A percentile compares a stretch with the other conserved stretches of the same genome.
phyloP scores from a whole-genome alignment of 2,329 filamentous ascomycete genomes.

The Gnomoniopsis sp. region DNA sequence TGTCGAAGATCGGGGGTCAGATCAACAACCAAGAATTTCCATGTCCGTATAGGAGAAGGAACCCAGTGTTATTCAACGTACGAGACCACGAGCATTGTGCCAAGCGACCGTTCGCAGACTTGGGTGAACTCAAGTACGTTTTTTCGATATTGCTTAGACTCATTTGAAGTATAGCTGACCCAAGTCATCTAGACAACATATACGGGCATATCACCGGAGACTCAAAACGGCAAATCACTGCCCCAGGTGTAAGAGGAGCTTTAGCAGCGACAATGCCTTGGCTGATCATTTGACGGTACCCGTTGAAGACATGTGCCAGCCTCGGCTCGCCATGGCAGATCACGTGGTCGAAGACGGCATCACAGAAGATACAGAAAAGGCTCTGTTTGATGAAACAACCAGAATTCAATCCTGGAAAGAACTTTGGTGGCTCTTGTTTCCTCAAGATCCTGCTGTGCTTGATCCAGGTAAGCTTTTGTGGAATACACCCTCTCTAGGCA shows the following conservation, averaged over 20 bases:
- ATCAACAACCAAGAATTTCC: constrained; percentile 1
- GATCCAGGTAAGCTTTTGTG: constrained; percentile 7
- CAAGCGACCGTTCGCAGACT: constrained; percentile 8
- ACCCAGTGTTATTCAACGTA: constrained; percentile 16
- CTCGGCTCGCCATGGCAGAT: neutral
- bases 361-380: constrained; percentile 11
- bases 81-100: constrained; percentile 17
- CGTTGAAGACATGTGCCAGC: constrained; percentile 15
- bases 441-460: constrained; percentile 6
- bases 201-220: constrained; percentile 6
- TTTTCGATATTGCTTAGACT: neutral
- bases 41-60: constrained; percentile 14
- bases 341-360: constrained; percentile 7
- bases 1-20: neutral
- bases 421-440: constrained; percentile 14
- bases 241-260: constrained; percentile 13
- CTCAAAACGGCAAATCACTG: constrained; percentile 3
- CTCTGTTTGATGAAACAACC: constrained; percentile 2
- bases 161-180: neutral
- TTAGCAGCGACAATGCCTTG: constrained; percentile 2
- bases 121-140: constrained; percentile 13
- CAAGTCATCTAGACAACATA: constrained; percentile 1
- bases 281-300: constrained; percentile 13
- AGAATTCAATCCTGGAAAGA: constrained; percentile 9
- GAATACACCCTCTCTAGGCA: neutral